Base-by-base conservation (phyloP, 2,329 filamentous ascomycete species). In the Colletotrichum lupini region DNA sequence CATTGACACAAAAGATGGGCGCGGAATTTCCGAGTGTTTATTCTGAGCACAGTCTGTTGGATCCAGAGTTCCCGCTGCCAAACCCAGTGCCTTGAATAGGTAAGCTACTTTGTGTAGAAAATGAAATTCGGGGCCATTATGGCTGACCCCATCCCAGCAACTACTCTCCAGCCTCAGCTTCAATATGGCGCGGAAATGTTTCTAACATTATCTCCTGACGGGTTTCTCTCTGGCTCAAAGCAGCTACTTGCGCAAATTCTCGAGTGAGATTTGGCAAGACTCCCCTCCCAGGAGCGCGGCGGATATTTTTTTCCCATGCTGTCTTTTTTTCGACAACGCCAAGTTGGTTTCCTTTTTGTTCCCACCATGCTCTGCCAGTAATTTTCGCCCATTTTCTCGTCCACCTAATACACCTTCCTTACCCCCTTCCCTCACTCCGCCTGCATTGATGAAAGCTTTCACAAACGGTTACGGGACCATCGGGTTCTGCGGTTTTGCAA, bases 371-470 rank as follows among this genome's bases (percentile, higher is more conserved):
- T 22, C 4, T 49, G 28, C 53, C n/a, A 16, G 16, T 46, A 30
- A 52, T 61, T 8, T 16, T 42, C 14, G 37, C 14, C 16, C 14
- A 35, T 22, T n/a, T 28, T 1, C 52, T 53, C 32, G 16, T 19
- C 11, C 1, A 16, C 16, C 32, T 16, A 16, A 4, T 2, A 16
- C 32, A 53, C n/a, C 7, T 24, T 26, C 9, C 8, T 5, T 4
- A 1, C 19, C 14, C n/a, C 28, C 3, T 11, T 57, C 5, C 9
- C 37, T 9, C 9, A n/a, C 26, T 5, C 37, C 46, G 26, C 64
- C 77, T 77, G 77, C 76, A 22, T 60, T 78, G 77, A 78, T 68
- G 77, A 78, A 58, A 76, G 64, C 66, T 67, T 59, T 71, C 70
- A 74, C 73, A 73, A 57, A 63, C 64, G 73, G 57, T 75, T 52